Conservation (phyloP, 768 basidiomycete genomes). For the Leccinum ochraceum region DNA sequence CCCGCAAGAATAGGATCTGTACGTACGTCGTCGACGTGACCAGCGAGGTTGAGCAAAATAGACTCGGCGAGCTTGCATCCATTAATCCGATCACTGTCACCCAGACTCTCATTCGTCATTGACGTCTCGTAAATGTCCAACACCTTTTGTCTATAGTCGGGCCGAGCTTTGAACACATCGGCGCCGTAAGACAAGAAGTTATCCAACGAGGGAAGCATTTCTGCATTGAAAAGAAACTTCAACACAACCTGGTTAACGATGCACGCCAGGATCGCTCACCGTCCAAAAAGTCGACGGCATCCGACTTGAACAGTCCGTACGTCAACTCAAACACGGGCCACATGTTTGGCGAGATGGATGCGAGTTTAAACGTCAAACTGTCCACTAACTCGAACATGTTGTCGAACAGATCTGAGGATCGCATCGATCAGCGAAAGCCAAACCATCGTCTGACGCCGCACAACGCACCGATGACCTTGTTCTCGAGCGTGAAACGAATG, state of each 20-base stretch:
- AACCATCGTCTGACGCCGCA: not conserved
- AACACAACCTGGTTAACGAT: not conserved
- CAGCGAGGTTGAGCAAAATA: constrained; percentile 75
- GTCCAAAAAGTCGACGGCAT: constrained; percentile 85
- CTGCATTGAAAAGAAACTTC: constrained; percentile 35
- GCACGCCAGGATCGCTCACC: constrained; percentile 42
- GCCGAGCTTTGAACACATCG: constrained; percentile 68
- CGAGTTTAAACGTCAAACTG: constrained; percentile 79
- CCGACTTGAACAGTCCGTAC: constrained; percentile 78
- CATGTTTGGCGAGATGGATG: constrained; percentile 74
- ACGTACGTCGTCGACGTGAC: constrained; percentile 75
- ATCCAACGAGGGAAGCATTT: constrained; percentile 87
- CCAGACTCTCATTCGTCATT: constrained; percentile 68
- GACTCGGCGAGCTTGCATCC: constrained; percentile 87
- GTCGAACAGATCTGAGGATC: constrained; percentile 70
- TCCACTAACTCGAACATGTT: constrained; percentile 87
- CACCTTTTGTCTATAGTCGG: constrained; percentile 77
- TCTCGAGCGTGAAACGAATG: constrained; percentile 73
- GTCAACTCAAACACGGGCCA: constrained; percentile 88
- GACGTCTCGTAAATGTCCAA: constrained; percentile 82
- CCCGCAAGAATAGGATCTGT: not conserved
- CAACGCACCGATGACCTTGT: constrained; percentile 68
- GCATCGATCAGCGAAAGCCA: not conserved
- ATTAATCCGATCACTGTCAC: constrained; percentile 81
- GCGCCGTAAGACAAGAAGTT: constrained; percentile 87